Evolutionary conservation across 1,139 yeast genomes (phyloP).

Genomic region (Meyerozyma carpophila): DNA sequence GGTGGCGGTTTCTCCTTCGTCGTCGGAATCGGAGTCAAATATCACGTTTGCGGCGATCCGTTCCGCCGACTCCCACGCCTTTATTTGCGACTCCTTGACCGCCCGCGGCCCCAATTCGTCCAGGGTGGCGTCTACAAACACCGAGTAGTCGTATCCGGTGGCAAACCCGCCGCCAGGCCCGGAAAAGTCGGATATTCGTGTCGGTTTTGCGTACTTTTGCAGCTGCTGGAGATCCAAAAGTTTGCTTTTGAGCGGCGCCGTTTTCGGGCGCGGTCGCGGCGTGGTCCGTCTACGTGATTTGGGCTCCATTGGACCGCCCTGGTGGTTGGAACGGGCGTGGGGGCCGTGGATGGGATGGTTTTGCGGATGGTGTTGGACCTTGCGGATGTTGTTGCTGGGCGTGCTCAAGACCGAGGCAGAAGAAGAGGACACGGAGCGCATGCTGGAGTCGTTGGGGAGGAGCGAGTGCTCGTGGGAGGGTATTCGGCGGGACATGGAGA

Average conservation of each 20-base stretch:
- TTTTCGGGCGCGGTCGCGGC: not conserved
- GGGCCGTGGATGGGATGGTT: conserved; percentile 1
- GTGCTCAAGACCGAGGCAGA: conserved; percentile 20
- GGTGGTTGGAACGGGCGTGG: conserved; percentile 5
- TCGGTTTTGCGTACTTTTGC: conserved; percentile 9
- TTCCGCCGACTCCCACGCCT: conserved; percentile 46
- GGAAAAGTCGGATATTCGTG: conserved; percentile 5
- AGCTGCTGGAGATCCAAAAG: conserved; percentile 19
- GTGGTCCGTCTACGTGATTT: conserved; percentile 10
- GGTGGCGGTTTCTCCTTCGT: conserved; percentile 8
- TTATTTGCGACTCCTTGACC: conserved; percentile 30
- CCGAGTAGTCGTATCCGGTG: conserved; percentile 17
- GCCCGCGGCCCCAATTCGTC: conserved; percentile 10
- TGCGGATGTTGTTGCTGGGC: conserved; percentile 19
- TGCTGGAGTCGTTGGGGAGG: conserved; percentile 14
- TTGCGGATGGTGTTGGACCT: conserved; percentile 12
- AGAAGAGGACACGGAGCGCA: conserved; percentile 24
- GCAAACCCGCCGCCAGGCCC: conserved; percentile 1
- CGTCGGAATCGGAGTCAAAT: conserved; percentile 25
- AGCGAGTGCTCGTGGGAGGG: conserved; percentile 17
- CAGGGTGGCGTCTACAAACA: conserved; percentile 9
- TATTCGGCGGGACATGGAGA: conserved; percentile 9
- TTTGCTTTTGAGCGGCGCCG: conserved; percentile 12
- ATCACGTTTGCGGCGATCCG: conserved; percentile 31
- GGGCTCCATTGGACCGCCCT: conserved; percentile 7